phyloP scores from a whole-genome alignment of 2,329 filamentous ascomycete genomes.

The Phialemonium atrogriseum region DNA sequence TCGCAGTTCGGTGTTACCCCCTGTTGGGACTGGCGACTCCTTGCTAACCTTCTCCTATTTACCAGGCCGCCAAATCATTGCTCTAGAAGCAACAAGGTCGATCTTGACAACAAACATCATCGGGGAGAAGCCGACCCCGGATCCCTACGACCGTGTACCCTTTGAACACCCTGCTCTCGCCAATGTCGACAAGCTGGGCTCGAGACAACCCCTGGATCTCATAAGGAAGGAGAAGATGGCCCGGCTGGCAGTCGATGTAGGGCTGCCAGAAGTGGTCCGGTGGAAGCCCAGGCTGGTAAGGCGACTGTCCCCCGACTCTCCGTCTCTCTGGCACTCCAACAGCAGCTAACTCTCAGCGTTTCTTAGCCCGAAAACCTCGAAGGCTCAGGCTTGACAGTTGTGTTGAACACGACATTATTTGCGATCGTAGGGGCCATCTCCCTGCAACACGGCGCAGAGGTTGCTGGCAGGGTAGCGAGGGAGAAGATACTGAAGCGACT shows the following conservation, averaged over 20 bases:
- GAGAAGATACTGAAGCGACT: constrained; percentile 61
- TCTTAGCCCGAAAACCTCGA: constrained; percentile 55
- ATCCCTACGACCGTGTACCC: constrained; percentile 45
- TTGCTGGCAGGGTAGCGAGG: constrained; percentile 65
- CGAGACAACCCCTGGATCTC: constrained; percentile 49
- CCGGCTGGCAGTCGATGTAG: constrained; percentile 59
- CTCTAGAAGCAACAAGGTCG: constrained; percentile 15
- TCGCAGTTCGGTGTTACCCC: not conserved
- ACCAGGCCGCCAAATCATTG: constrained; percentile 18
- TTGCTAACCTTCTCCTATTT: too few species aligned
- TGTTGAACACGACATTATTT: constrained; percentile 71
- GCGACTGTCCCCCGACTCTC: constrained; percentile 4
- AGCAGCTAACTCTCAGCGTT: constrained; percentile 1
- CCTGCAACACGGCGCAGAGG: constrained; percentile 75
- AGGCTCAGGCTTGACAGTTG: constrained; percentile 63
- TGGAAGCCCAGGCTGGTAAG: constrained; percentile 83
- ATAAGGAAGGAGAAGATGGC: constrained; percentile 59
- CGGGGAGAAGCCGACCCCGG: constrained; percentile 6
- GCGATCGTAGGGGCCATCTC: constrained; percentile 83
- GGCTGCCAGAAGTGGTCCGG: constrained; percentile 66
- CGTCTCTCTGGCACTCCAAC: constrained; percentile 1
- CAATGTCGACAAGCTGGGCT: constrained; percentile 64
- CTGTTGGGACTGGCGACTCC: not conserved
- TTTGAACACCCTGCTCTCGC: constrained; percentile 64
- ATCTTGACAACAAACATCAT: constrained; percentile 13